Base-by-base conservation (phyloP, 441 rosid species). In the Gossypium laxum region DNA sequence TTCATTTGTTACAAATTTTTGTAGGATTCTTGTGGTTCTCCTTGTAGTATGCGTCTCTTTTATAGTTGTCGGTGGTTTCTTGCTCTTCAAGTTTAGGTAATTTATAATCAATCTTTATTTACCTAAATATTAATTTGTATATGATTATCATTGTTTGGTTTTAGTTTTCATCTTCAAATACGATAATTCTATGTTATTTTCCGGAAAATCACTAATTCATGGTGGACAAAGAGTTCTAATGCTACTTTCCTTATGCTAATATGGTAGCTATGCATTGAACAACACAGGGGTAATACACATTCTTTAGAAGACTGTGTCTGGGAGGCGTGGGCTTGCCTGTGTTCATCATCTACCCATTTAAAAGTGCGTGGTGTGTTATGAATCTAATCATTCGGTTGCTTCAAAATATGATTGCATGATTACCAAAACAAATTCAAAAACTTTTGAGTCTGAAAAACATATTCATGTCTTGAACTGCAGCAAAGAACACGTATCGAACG, bases 251-350 rank as follows among this genome's bases (percentile, higher is more conserved):
- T 64, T 75, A 55, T 26, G 30, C 70, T 77, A 52, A 74, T 75
- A 14, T 59, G 43, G 30, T 50, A 17, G 19, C 17, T 74, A 18
- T 79, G 34, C 74, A 26, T 66, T 74, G 62, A 69, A 70, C 79
- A 57, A 74, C 73, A 70, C 84, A 90, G 98, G 89, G 84, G 80
- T 48, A 81, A 75, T 59, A 71, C 74, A 66, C 88, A 80, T 24
- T 77, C 93, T 62, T 82, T 93, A 69, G 96, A 91, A 81, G 96
- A 91, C 67, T 93, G 98, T 84, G 81, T 93, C 67, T 90, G 98
- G 96, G 98, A 93, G 83, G 98, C 98, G 57, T 93, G 97, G 98
- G 93, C 98, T 52, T 93, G 97, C 77, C 84, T 93, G 5, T 82
- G 86, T 82, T 91, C 97, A 72, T 91, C 98, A 66, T 90, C 96